phyloP scores from a whole-genome alignment of 2,329 filamentous ascomycete genomes.

The Truncatella angustata region DNA sequence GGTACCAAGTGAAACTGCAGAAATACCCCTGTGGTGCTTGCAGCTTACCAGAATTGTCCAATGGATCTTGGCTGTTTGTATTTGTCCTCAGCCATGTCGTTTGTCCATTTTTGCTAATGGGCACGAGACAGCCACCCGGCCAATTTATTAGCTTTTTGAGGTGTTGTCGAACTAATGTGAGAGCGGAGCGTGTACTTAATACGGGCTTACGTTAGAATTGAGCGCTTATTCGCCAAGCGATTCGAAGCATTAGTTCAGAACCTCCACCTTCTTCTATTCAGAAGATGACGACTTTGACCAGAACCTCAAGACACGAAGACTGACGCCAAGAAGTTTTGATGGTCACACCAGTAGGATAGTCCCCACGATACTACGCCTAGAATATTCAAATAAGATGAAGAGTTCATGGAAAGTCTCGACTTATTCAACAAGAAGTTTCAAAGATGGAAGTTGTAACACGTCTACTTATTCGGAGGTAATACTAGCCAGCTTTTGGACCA shows the following conservation, averaged over 20 bases:
- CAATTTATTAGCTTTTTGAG: not conserved
- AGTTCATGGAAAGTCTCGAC: not conserved
- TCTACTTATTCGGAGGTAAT: not conserved
- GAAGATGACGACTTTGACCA: not conserved
- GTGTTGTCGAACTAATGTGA: not conserved
- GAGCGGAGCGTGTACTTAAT: not conserved
- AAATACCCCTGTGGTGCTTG: not conserved
- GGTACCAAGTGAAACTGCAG: not conserved
- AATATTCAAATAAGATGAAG: not conserved
- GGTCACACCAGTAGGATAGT: not conserved
- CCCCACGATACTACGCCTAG: not conserved
- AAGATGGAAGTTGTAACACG: not conserved
- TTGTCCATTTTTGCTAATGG: not conserved
- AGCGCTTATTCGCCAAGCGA: not conserved
- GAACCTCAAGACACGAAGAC: not conserved
- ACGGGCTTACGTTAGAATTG: not conserved
- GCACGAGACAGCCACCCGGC: not conserved
- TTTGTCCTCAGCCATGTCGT: not conserved
- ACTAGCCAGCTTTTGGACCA: not conserved
- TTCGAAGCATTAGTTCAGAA: not conserved
- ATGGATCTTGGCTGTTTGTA: not conserved
- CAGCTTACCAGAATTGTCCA: not conserved
- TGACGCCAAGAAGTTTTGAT: not conserved
- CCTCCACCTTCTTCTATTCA: constrained; percentile 2
- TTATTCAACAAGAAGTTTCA: not conserved